phyloP scores from a whole-genome alignment of 2,329 filamentous ascomycete genomes.

The Fusarium tjaetaba region DNA sequence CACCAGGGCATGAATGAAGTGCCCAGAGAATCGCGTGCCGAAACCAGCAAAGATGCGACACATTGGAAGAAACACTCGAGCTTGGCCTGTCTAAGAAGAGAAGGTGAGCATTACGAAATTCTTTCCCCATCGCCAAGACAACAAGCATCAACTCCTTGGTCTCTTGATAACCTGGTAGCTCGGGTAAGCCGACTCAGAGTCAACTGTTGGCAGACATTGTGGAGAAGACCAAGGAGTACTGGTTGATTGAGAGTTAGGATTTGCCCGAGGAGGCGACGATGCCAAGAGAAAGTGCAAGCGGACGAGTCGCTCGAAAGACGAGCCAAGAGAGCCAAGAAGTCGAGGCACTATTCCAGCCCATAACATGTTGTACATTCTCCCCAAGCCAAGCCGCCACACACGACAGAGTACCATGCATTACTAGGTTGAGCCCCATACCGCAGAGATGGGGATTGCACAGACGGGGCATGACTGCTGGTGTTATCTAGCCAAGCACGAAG shows the following conservation, averaged over 20 bases:
- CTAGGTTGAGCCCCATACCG: not conserved
- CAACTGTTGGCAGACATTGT: constrained; percentile 23
- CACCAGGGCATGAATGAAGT: constrained; percentile 15
- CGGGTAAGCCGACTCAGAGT: constrained; percentile 27
- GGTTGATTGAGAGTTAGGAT: constrained; percentile 22
- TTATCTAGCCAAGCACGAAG: constrained; percentile 32
- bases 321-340: constrained; percentile 36
- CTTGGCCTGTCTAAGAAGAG: constrained; percentile 34
- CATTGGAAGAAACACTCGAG: constrained; percentile 9
- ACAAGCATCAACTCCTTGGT: constrained; percentile 24
- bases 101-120: constrained; percentile 35
- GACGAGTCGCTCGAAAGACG: constrained; percentile 19
- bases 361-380: constrained; percentile 35
- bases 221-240: constrained; percentile 15
- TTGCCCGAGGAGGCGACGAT: constrained; percentile 37
- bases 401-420: constrained; percentile 28
- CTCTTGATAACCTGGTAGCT: constrained; percentile 19
- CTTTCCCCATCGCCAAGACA: constrained; percentile 29
- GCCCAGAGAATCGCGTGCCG: constrained; percentile 23
- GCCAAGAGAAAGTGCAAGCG: constrained; percentile 29
- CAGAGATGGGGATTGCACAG: constrained; percentile 22
- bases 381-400: constrained; percentile 34
- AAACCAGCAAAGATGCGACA: constrained; percentile 29
- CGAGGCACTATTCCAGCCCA: constrained; percentile 25
- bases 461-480: constrained; percentile 20